Conservation (phyloP, 2,329 filamentous ascomycete species). For the Leptodontidium sp. region DNA sequence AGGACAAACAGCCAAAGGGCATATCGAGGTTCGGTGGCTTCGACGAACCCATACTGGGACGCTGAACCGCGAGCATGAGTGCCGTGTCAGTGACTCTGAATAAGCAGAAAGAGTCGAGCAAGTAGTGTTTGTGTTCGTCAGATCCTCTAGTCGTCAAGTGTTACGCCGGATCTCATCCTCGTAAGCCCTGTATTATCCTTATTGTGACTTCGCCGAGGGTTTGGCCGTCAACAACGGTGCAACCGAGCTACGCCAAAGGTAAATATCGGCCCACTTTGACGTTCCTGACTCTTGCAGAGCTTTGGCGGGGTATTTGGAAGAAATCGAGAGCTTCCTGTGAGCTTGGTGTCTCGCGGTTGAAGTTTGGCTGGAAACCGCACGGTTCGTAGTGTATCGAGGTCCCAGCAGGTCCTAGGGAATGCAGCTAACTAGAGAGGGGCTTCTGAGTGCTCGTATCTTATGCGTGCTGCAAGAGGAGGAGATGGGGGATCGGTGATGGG, state of each 20-base stretch:
- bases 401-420: slow-evolving; percentile 19
- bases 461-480: slow-evolving; percentile 4
- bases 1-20: slow-evolving; percentile 72
- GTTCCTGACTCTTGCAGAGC: slow-evolving; percentile 12
- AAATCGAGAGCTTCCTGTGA: slow-evolving; percentile 21
- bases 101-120: slow-evolving; percentile 3
- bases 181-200: slow-evolving; percentile 16
- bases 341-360: slow-evolving; percentile 18
- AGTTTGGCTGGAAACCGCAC: background rate
- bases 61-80: slow-evolving; percentile 65
- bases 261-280: slow-evolving; percentile 1
- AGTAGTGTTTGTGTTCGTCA: slow-evolving; percentile 25
- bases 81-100: slow-evolving; percentile 42
- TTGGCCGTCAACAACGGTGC: slow-evolving; percentile 19
- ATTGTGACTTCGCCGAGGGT: slow-evolving; percentile 21
- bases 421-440: slow-evolving; percentile 18
- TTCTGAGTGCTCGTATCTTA: background rate
- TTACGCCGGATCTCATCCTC: slow-evolving; percentile 29
- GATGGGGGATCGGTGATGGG: background rate
- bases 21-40: slow-evolving; percentile 63
- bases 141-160: slow-evolving; percentile 26
- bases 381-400: background rate
- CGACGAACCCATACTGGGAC: slow-evolving; percentile 66
- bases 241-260: slow-evolving; percentile 4
- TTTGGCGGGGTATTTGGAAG: slow-evolving; percentile 14